Evolutionary conservation across 495 filamentous ascomycete species (phyloP).

Genomic region (Lophiotrema nucula): DNA sequence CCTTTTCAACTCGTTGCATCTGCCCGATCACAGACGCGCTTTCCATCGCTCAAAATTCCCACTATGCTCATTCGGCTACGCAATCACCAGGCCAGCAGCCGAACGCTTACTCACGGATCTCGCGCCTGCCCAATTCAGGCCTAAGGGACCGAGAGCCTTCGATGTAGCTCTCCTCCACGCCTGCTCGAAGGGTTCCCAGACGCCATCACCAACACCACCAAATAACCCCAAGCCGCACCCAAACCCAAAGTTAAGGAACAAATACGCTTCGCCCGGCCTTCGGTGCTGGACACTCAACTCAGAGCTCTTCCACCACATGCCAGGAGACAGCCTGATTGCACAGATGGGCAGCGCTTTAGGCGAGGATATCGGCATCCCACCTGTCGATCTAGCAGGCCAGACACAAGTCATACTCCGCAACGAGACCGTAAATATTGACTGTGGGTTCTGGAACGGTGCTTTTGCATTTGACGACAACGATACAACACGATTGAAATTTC

Average conservation of each 20-base stretch:
- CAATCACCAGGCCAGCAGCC: slow-evolving; percentile 40
- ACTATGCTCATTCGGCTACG: slow-evolving; percentile 51
- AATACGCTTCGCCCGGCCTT: slow-evolving; percentile 32
- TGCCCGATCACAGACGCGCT: slow-evolving; percentile 38
- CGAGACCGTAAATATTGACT: slow-evolving; percentile 38
- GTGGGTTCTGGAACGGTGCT: slow-evolving; percentile 35
- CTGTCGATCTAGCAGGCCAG: slow-evolving; percentile 34
- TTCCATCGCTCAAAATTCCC: slow-evolving; percentile 45
- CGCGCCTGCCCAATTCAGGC: slow-evolving; percentile 14
- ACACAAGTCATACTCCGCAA: slow-evolving; percentile 16
- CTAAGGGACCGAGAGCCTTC: slow-evolving; percentile 35
- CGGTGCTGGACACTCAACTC: slow-evolving; percentile 40
- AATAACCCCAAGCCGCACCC: slow-evolving; percentile 23
- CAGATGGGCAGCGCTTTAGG: slow-evolving; percentile 3
- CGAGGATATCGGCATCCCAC: slow-evolving; percentile 20
- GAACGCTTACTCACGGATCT: slow-evolving; percentile 33
- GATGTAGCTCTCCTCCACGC: slow-evolving; percentile 40
- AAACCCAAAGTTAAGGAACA: slow-evolving; percentile 11
- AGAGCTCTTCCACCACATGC: slow-evolving; percentile 42
- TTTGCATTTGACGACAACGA: slow-evolving; percentile 29
- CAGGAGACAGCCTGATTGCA: slow-evolving; percentile 29
- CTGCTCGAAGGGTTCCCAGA: slow-evolving; percentile 29
- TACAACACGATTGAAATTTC: slow-evolving; percentile 17
- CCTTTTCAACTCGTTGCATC: slow-evolving; percentile 31
- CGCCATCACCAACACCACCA: slow-evolving; percentile 22